Conservation (phyloP, 2,329 filamentous ascomycete genomes). For the Dactylellina drechsleri region DNA sequence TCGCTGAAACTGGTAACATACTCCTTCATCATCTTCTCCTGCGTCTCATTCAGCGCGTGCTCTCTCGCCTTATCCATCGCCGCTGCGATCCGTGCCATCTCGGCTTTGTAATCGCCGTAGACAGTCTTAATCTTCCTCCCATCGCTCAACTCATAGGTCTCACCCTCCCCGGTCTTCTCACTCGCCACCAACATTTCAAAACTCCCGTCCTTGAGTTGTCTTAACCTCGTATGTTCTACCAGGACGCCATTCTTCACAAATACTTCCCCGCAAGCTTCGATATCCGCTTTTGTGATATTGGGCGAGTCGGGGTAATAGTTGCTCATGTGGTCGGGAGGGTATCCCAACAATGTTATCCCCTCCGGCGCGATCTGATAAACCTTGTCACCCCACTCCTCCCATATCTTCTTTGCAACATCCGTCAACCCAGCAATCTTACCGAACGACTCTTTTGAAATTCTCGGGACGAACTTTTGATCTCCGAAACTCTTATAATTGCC, state of each 20-base stretch:
- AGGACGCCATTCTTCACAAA: conserved; percentile 77
- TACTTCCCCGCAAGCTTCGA: conserved; percentile 76
- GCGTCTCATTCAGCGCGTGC: conserved; percentile 77
- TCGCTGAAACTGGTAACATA: conserved; percentile 79
- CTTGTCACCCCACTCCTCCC: conserved; percentile 74
- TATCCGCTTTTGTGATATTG: conserved; percentile 78
- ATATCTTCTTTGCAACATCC: conserved; percentile 71
- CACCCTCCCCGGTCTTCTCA: conserved; percentile 48
- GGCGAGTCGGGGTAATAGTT: conserved; percentile 83
- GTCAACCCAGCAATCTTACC: conserved; percentile 71
- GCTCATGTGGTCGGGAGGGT: conserved; percentile 78
- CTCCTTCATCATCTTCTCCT: conserved; percentile 77
- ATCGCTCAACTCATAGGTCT: conserved; percentile 42
- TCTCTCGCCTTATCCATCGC: conserved; percentile 75
- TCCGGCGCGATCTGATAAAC: conserved; percentile 72
- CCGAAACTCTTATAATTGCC: conserved; percentile 88
- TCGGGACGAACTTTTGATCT: conserved; percentile 83
- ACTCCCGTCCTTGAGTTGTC: conserved; percentile 70
- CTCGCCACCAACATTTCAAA: conserved; percentile 72
- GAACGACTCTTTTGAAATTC: conserved; percentile 73
- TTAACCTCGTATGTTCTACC: conserved; percentile 78
- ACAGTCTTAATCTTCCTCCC: conserved; percentile 76
- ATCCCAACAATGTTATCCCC: conserved; percentile 78
- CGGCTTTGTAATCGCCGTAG: conserved; percentile 77
- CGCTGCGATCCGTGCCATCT: conserved; percentile 76